A percentile compares a stretch with the other conserved stretches of the same genome.
Conservation (phyloP, 192 early-diverging fungal genomes). For the Coemansia asiatica region DNA sequence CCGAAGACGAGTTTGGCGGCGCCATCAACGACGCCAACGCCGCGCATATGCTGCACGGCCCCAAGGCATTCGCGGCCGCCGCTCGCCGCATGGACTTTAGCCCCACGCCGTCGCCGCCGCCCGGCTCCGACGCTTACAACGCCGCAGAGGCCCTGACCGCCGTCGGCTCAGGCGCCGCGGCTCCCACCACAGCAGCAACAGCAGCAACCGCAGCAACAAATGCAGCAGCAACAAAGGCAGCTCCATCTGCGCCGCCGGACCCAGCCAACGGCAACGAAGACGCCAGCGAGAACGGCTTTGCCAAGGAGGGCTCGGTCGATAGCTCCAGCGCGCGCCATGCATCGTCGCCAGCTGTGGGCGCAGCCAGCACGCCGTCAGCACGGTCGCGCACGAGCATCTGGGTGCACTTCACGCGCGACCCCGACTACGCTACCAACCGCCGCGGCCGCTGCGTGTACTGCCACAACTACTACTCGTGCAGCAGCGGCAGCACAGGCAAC, state of each 20-base stretch:
- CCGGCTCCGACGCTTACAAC: conserved; percentile 8
- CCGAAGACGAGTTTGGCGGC: conserved; percentile 39
- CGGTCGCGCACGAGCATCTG: conserved; percentile 54
- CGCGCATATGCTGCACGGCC: conserved; percentile 33
- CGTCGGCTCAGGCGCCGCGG: conserved; percentile 6
- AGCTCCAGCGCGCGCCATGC: conserved; percentile 33
- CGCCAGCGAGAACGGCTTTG: conserved; percentile 36
- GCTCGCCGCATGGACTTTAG: conserved; percentile 55
- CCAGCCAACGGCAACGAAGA: conserved; percentile 32
- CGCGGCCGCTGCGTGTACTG: conserved; percentile 57
- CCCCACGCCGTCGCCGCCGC: conserved; percentile 45
- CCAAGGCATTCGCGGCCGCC: conserved; percentile 11
- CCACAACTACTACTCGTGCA: conserved; percentile 58
- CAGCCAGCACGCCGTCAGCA: conserved; percentile 27
- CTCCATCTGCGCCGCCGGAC: neutral
- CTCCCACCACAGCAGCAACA: neutral
- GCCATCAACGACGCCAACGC: conserved; percentile 45
- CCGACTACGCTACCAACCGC: conserved; percentile 55
- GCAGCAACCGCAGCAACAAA: neutral
- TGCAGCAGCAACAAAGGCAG: neutral
- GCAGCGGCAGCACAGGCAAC: conserved; percentile 56
- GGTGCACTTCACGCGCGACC: conserved; percentile 53
- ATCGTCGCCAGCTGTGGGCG: conserved; percentile 31
- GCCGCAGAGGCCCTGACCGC: conserved; percentile 13
- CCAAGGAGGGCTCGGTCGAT: conserved; percentile 44